phyloP scores from a whole-genome alignment of 208 protist genomes.

The Acanthamoeba castellanii region DNA sequence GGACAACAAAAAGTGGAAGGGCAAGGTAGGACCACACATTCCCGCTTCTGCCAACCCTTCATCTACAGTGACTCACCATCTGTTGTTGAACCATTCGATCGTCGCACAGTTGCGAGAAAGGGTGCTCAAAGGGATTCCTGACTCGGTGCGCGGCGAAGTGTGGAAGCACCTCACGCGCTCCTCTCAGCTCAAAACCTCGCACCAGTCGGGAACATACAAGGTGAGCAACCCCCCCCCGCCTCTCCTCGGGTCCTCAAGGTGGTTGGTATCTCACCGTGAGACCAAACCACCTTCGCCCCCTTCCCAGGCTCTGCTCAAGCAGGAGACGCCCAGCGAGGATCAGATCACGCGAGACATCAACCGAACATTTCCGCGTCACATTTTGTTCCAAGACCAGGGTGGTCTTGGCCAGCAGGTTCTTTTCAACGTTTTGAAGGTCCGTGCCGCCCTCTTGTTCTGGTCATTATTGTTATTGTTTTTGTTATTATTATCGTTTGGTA shows the following conservation, averaged over 20 bases:
- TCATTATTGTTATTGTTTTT: neutral
- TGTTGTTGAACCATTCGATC: no score
- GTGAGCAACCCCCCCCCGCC: neutral
- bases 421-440: slow-evolving; percentile 39
- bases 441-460: neutral
- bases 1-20: slow-evolving; percentile 46
- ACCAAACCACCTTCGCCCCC: neutral
- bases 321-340: slow-evolving; percentile 51
- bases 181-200: slow-evolving; percentile 12
- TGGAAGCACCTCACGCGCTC: slow-evolving; percentile 43
- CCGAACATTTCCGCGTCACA: slow-evolving; percentile 65
- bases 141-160: slow-evolving; percentile 39
- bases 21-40: neutral
- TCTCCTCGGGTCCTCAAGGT: no score
- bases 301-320: slow-evolving; percentile 1
- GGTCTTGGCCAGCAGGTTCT: slow-evolving; percentile 66
- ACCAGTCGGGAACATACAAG: slow-evolving; percentile 25
- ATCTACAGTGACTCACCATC: no score
- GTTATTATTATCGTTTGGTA: neutral
- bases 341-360: slow-evolving; percentile 66
- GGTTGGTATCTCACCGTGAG: no score
- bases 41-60: neutral
- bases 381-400: slow-evolving; percentile 65
- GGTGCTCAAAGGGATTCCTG: slow-evolving; percentile 54
- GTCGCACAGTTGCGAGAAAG: neutral